A percentile compares a stretch with the other conserved stretches of the same genome.
Conservation (phyloP, 768 basidiomycete species). For the Neoboletus brunneissimus region DNA sequence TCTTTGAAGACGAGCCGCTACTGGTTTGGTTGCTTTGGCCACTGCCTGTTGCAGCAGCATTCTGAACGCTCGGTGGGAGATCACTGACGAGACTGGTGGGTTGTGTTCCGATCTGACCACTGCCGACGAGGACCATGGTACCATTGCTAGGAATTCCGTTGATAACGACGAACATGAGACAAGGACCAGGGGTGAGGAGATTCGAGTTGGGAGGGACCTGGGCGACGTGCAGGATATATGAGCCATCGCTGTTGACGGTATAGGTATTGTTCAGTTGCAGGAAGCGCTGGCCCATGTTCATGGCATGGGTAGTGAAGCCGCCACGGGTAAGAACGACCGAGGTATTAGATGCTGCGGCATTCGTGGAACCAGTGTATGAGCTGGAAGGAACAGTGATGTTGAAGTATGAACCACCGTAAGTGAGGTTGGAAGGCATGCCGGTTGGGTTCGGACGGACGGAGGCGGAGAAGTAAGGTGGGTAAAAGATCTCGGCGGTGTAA, state of each 20-base stretch:
- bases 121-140: slow-evolving; percentile 73
- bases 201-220: slow-evolving; percentile 85
- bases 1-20: slow-evolving; percentile 24
- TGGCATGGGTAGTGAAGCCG: slow-evolving; percentile 83
- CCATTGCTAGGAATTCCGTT: slow-evolving; percentile 85
- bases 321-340: slow-evolving; percentile 79
- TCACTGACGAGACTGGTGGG: slow-evolving; percentile 34
- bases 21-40: slow-evolving; percentile 13
- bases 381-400: slow-evolving; percentile 66
- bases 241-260: slow-evolving; percentile 73
- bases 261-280: slow-evolving; percentile 85
- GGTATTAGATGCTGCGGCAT: slow-evolving; percentile 70
- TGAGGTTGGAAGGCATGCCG: slow-evolving; percentile 69
- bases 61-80: slow-evolving; percentile 40
- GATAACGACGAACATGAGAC: slow-evolving; percentile 77
- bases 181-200: slow-evolving; percentile 88
- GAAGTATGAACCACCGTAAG: slow-evolving; percentile 83
- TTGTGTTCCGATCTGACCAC: slow-evolving; percentile 72
- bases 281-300: slow-evolving; percentile 89
- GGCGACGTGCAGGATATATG: slow-evolving; percentile 74
- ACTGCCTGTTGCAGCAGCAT: slow-evolving; percentile 39
- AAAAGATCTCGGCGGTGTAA: slow-evolving; percentile 85
- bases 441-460: slow-evolving; percentile 62
- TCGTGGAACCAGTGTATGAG: slow-evolving; percentile 63
- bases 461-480: slow-evolving; percentile 84